Base-by-base conservation (phyloP, 345 rosid genomes). In the Odontarrhena argentea region DNA sequence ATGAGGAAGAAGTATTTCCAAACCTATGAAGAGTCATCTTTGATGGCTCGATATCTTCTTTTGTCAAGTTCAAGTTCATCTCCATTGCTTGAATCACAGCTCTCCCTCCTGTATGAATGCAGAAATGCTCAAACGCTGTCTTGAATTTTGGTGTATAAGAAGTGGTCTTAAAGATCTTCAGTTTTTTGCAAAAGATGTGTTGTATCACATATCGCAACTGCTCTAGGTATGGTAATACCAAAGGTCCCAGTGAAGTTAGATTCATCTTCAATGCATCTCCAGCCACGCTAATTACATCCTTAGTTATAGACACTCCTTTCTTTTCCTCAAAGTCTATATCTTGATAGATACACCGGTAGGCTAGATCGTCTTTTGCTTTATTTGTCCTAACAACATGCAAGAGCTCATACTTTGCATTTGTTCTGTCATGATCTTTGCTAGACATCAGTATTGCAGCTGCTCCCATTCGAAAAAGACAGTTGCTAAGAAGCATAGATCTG, bases 381-480 rank as follows among this genome's bases (percentile, higher is more conserved):
- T 77, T 84, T 14, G 81, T 83, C 12, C 84, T 67, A 12, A 84
- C 81, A 3, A 79, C 74, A 54, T 81, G 77, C 26, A 60, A 37
- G 15, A 81, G 76, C 25, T 79, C 74, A 64, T 80, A 82, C 70
- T 86, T 88, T 42, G 92, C 84, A 24, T 18, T 51, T 14, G 59
- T 55, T 64, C 44, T 70, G 73, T 81, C 77, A 0, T 58, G 74
- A 3, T 55, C 74, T 34, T 81, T 74, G 78, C 73, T 87, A 15
- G 95, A 78, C 71, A 87, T 50, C 12, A 85, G 70, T 6, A 86
- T 34, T 1, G 88, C 88, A 1, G 92, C 85, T 11, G 86, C 76
- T 8, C 91, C 95, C 88, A 86, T 81, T n/a, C 87, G 79, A 50
- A 84, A 86, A 32, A 88, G 85, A 51, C 87, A 88, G 69, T 81